These are phyloP conservation scores for Chlorophyllum brunneum DNA, from an alignment of 768 basidiomycete genomes.

Conservation along the genomic window DNA sequence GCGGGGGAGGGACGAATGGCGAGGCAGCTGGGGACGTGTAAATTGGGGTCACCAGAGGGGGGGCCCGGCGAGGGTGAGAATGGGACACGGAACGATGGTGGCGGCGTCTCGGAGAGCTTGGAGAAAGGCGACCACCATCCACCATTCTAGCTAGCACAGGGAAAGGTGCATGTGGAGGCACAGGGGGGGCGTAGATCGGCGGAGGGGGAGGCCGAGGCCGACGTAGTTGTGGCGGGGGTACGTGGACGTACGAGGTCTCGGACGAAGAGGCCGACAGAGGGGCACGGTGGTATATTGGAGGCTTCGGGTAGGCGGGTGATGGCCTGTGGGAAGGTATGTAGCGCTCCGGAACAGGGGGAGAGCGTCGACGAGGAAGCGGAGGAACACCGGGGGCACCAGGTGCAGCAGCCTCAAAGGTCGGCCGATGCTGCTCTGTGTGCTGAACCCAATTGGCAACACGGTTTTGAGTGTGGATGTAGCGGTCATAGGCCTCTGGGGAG, in stretches of 20 bases:
- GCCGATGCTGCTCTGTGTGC: constrained; percentile 37
- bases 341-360: constrained; percentile 15
- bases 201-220: constrained; percentile 18
- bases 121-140: not conserved
- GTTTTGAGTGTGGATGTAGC: constrained; percentile 40
- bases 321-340: constrained; percentile 11
- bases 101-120: not conserved
- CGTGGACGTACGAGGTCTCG: constrained; percentile 20
- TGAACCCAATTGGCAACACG: constrained; percentile 49
- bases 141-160: constrained; percentile 11
- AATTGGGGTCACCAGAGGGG: constrained; percentile 9
- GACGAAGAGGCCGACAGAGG: constrained; percentile 19
- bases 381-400: constrained; percentile 12
- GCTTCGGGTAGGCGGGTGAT: not conserved
- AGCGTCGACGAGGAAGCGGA: constrained; percentile 10
- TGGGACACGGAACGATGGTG: constrained; percentile 8
- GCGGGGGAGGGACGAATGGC: constrained; percentile 22
- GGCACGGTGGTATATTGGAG: constrained; percentile 6
- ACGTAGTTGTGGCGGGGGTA: constrained; percentile 16
- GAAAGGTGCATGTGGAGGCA: constrained; percentile 11
- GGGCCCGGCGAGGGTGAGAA: constrained; percentile 8
- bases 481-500: constrained; percentile 50
- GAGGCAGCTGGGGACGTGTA: constrained; percentile 16
- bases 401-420: constrained; percentile 25
- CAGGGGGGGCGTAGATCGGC: constrained; percentile 16